These are phyloP conservation scores for Trametopsis cervina DNA, from an alignment of 768 basidiomycete species.

Conservation along the genomic window DNA sequence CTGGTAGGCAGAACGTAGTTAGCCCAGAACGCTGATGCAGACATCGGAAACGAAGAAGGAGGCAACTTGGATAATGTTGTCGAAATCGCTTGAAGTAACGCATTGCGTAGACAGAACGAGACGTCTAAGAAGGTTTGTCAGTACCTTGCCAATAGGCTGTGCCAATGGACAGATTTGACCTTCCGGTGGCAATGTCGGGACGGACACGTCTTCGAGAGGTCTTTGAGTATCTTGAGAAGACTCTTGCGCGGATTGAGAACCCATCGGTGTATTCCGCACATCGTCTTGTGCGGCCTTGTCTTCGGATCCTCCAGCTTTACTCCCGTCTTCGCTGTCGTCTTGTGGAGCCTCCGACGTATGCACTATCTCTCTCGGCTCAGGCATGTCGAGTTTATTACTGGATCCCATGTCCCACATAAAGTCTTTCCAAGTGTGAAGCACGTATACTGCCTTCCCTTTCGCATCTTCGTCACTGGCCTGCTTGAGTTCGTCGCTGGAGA, in stretches of 20 bases:
- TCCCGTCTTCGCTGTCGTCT: too few species aligned
- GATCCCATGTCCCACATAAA: slow-evolving; percentile 63
- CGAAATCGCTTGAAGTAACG: slow-evolving; percentile 62
- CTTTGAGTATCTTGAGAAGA: too few species aligned
- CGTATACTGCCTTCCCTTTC: slow-evolving; percentile 74
- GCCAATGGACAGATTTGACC: slow-evolving; percentile 14
- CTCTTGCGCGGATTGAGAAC: too few species aligned
- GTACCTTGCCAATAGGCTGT: background rate
- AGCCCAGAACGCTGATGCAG: slow-evolving; percentile 71
- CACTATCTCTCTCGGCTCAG: too few species aligned
- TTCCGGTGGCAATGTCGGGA: slow-evolving; percentile 13
- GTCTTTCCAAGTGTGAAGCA: slow-evolving; percentile 76
- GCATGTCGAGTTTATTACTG: slow-evolving; percentile 45
- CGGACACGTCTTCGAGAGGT: background rate
- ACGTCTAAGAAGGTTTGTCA: slow-evolving; percentile 35
- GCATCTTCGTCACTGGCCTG: slow-evolving; percentile 28
- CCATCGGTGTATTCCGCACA: too few species aligned
- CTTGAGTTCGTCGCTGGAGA: slow-evolving; percentile 41
- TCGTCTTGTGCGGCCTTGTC: too few species aligned
- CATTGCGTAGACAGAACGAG: slow-evolving; percentile 46
- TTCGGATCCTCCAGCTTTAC: slow-evolving; percentile 12
- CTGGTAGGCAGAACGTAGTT: slow-evolving; percentile 71
- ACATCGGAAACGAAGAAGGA: slow-evolving; percentile 59
- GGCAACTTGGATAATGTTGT: slow-evolving; percentile 42
- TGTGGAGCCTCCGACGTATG: too few species aligned